Percentiles rank a stretch among this genome's conserved stretches.
phyloP scores from a whole-genome alignment of 1,284 basidiomycete genomes.

The Bjerkandera adusta region DNA sequence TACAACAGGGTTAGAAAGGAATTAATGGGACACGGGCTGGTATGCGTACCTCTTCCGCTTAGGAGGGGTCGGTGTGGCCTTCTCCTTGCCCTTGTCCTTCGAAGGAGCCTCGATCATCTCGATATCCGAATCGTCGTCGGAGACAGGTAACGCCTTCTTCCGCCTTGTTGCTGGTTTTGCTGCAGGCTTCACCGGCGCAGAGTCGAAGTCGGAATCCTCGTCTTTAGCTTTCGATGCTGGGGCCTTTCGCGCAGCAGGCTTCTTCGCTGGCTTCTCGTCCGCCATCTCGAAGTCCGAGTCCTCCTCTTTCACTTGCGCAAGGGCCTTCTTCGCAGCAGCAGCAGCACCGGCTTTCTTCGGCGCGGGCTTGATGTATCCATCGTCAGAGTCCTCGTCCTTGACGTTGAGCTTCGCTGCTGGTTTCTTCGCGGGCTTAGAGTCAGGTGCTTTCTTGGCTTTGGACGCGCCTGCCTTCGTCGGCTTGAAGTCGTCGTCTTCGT shows the following conservation, averaged over 20 bases:
- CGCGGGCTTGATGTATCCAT: conserved; percentile 22
- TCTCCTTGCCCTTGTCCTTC: conserved; percentile 38
- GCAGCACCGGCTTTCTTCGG: conserved; percentile 26
- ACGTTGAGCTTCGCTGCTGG: conserved; percentile 30
- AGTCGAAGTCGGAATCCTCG: conserved; percentile 30
- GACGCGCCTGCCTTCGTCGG: conserved; percentile 58
- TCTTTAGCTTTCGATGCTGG: conserved; percentile 11
- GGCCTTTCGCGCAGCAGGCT: conserved; percentile 31
- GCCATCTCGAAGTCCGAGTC: conserved; percentile 23
- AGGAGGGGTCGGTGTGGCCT: conserved; percentile 26
- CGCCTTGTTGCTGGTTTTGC: conserved; percentile 20
- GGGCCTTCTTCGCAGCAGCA: conserved; percentile 20
- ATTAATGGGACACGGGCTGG: conserved; percentile 6
- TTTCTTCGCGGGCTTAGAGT: conserved; percentile 27
- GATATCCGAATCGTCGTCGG: conserved; percentile 39
- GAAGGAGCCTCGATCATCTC: conserved; percentile 23
- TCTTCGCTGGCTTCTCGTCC: conserved; percentile 30
- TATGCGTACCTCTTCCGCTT: conserved; percentile 57
- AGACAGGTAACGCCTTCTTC: conserved; percentile 16
- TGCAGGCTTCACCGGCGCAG: conserved; percentile 32
- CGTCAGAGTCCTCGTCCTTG: conserved; percentile 25
- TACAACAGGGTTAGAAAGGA: conserved; percentile 19
- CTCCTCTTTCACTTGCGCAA: conserved; percentile 8
- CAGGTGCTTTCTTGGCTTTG: conserved; percentile 35
- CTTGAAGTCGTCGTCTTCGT: conserved; percentile 66